phyloP scores from a whole-genome alignment of 805 yeast genomes.

The Candida silvicultrix region DNA sequence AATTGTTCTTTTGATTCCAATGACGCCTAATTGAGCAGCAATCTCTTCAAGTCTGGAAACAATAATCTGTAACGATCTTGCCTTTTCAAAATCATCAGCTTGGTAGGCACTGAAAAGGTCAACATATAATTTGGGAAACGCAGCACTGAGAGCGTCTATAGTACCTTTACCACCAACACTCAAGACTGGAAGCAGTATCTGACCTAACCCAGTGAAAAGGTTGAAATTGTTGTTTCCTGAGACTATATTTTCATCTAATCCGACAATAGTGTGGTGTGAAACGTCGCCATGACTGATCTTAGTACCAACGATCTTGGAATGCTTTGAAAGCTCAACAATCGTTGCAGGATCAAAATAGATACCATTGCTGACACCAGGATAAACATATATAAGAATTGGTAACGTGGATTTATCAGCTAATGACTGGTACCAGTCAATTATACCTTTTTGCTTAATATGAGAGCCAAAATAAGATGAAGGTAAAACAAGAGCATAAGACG shows the following conservation, averaged over 20 bases:
- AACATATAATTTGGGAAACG: slow-evolving; percentile 43
- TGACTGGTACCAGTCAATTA: slow-evolving; percentile 35
- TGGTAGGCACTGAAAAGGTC: slow-evolving; percentile 32
- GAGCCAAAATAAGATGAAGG: slow-evolving; percentile 45
- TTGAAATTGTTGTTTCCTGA: slow-evolving; percentile 31
- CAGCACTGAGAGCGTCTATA: slow-evolving; percentile 47
- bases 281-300: slow-evolving; percentile 48
- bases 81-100: slow-evolving; percentile 34
- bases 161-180: slow-evolving; percentile 43
- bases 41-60: slow-evolving; percentile 37
- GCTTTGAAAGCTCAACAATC: slow-evolving; percentile 27
- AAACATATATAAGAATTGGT: slow-evolving; percentile 36
- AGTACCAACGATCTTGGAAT: slow-evolving; percentile 41
- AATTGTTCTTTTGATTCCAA: slow-evolving; percentile 42
- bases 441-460: slow-evolving; percentile 37
- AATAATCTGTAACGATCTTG: slow-evolving; percentile 34
- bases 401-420: slow-evolving; percentile 32
- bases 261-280: slow-evolving; percentile 38
- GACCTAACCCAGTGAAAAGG: slow-evolving; percentile 46
- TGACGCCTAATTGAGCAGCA: slow-evolving; percentile 34
- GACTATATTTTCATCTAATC: slow-evolving; percentile 32
- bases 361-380: slow-evolving; percentile 38
- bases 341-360: slow-evolving; percentile 29
- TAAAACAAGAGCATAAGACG: slow-evolving; percentile 33
- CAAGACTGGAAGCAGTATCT: slow-evolving; percentile 40